phyloP scores from a whole-genome alignment of 768 basidiomycete genomes.

The Mycena haematopus region DNA sequence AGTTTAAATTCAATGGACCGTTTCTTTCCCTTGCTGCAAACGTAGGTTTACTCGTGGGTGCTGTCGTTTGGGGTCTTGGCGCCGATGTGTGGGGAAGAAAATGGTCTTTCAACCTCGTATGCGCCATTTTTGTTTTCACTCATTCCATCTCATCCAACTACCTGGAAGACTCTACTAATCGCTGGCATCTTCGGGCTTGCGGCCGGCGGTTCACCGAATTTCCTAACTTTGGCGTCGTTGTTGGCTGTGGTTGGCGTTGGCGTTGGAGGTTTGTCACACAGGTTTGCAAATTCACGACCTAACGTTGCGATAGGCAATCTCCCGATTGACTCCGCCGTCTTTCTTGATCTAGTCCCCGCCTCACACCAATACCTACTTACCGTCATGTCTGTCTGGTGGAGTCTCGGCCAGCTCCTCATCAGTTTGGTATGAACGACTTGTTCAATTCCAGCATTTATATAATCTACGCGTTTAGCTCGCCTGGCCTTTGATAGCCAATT shows the following conservation, averaged over 20 bases:
- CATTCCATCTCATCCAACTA: conserved; percentile 62
- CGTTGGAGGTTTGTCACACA: conserved; percentile 57
- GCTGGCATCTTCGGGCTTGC: conserved; percentile 69
- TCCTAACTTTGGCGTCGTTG: conserved; percentile 51
- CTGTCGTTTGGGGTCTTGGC: conserved; percentile 70
- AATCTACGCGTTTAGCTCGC: conserved; percentile 51
- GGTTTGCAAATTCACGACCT: conserved; percentile 4
- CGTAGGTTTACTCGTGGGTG: conserved; percentile 72
- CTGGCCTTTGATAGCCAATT: conserved; percentile 76
- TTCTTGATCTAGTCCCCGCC: conserved; percentile 78
- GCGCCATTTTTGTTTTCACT: not conserved
- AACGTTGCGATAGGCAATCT: conserved; percentile 48
- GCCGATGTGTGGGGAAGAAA: conserved; percentile 76
- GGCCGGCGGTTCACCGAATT: conserved; percentile 65
- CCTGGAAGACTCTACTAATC: conserved; percentile 64
- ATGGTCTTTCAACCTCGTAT: conserved; percentile 38
- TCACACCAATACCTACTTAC: conserved; percentile 80
- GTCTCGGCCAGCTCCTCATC: conserved; percentile 73
- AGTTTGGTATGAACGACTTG: conserved; percentile 38
- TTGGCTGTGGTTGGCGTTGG: conserved; percentile 66
- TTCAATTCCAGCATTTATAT: not conserved
- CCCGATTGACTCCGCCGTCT: conserved; percentile 78
- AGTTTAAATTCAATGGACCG: conserved; percentile 67
- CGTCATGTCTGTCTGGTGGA: conserved; percentile 82
- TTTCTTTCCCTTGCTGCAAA: conserved; percentile 75